phyloP scores from a whole-genome alignment of 345 rosid genomes.

The Eucalyptus caleyi region DNA sequence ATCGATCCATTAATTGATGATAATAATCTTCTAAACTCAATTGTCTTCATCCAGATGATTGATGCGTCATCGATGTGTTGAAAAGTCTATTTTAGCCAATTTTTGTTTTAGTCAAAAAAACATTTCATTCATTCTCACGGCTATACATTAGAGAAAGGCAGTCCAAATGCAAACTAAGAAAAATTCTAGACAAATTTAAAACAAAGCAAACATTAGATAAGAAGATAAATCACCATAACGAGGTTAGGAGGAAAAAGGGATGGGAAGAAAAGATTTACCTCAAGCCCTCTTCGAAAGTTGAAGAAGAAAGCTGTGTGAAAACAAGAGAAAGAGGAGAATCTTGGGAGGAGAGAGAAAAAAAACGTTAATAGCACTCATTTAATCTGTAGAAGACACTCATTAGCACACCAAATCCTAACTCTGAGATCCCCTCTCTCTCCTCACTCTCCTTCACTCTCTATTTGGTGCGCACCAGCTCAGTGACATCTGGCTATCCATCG shows the following conservation, averaged over 20 bases:
- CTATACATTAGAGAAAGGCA: background rate
- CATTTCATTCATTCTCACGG: background rate
- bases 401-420: background rate
- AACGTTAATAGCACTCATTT: background rate
- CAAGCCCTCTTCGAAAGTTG: no score
- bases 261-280: background rate
- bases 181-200: background rate
- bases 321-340: background rate
- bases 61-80: background rate
- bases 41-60: fast-evolving
- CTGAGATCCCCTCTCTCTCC: background rate
- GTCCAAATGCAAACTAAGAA: background rate
- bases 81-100: background rate
- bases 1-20: background rate
- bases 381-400: background rate
- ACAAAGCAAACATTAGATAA: no score
- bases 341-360: background rate
- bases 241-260: no score
- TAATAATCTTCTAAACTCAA: background rate
- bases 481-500: background rate
- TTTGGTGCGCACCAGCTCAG: background rate
- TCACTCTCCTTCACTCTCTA: background rate
- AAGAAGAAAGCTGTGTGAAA: background rate
- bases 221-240: no score
- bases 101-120: background rate